Base-by-base conservation (phyloP, 805 yeast genomes). In the Sugiyamaella valdiviana region DNA sequence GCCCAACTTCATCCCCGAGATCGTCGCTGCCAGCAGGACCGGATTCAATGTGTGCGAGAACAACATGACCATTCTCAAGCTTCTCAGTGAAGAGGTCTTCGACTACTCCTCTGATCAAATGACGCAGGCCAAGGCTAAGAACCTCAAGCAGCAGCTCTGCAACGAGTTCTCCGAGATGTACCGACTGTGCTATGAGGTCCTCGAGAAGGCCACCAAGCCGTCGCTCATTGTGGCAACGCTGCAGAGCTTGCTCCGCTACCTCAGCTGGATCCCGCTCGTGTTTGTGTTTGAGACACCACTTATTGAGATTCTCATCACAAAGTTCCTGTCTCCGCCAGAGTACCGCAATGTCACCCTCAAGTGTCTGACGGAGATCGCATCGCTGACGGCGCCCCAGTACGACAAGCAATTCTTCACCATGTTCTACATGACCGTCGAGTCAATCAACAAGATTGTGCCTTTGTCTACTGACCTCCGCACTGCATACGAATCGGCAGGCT, bases 1-100 rank as follows among this genome's bases (percentile, higher is more conserved):
- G 99, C 98, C 98, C 16, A 85, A 83, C 60, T 93, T 93, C 61
- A 85, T 93, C 44, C 96, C 96, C 15, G 99, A 93, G 65, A 78
- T 93, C 49, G 93, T 91, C 42, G 78, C 76, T 51, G 83, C 95
- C 55, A 82, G 95, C 41, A 79, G 87, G 54, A 80, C 91, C 12
- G 83, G 93, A 19, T 80, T 85, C 66, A 91, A 89, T 61, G 96
- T 93, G 45, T 93, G 99, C 71, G 99, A 93, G 68, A 93, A 93
- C 71, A 93, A 93, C 69, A 91, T 93, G 98, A 81, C 82, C 53
- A 90, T 93, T 51, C 75, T 93, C 64, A 85, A 84, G 60, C 73
- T 93, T 55, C 76, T 93, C 58, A 83, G 95, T 45, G 99, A 93
- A 70, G 99, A 93, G 69, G 95, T 93, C 16, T 93, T 91, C 64